A percentile compares a stretch with the other conserved stretches of the same genome.
phyloP scores from a whole-genome alignment of 768 basidiomycete species.

The Agaricus subrufescens region DNA sequence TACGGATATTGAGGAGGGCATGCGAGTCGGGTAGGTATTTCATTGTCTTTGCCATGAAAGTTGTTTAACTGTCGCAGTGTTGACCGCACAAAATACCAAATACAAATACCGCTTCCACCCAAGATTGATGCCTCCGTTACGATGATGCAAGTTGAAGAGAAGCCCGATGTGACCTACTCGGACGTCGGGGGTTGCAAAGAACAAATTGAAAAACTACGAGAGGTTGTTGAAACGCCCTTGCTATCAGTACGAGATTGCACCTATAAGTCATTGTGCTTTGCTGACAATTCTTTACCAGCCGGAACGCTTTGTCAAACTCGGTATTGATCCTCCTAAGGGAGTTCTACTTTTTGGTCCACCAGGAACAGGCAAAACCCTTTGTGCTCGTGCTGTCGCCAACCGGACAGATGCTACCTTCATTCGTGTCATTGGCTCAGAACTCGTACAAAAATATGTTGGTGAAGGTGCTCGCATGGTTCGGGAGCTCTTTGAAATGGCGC shows the following conservation, averaged over 20 bases:
- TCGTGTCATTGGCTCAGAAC: slow-evolving; percentile 96
- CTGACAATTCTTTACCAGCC: slow-evolving; percentile 55
- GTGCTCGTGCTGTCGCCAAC: slow-evolving; percentile 97
- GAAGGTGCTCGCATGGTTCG: slow-evolving; percentile 99
- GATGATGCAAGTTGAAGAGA: slow-evolving; percentile 99
- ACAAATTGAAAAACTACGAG: slow-evolving; percentile 97
- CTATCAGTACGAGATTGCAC: slow-evolving; percentile 62
- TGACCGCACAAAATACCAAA: slow-evolving; percentile 95
- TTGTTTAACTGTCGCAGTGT: slow-evolving; percentile 48
- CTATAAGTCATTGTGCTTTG: neutral
- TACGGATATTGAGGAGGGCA: slow-evolving; percentile 99
- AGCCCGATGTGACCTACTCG: slow-evolving; percentile 96
- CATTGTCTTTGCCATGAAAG: neutral
- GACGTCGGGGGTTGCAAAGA: slow-evolving; percentile 99
- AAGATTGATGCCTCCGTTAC: slow-evolving; percentile 99
- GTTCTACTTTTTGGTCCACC: slow-evolving; percentile 94
- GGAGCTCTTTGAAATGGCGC: slow-evolving; percentile 98
- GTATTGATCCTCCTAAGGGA: slow-evolving; percentile 98
- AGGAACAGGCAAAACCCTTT: slow-evolving; percentile 98
- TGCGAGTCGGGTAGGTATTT: slow-evolving; percentile 90
- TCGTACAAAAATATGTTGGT: slow-evolving; percentile 99
- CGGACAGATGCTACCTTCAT: slow-evolving; percentile 99
- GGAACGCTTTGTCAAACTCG: slow-evolving; percentile 97
- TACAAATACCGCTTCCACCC: slow-evolving; percentile 96
- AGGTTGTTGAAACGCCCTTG: slow-evolving; percentile 95